Evolutionary conservation across 1,284 basidiomycete genomes (phyloP).

Genomic region (Cutaneotrichosporon spelunceum): DNA sequence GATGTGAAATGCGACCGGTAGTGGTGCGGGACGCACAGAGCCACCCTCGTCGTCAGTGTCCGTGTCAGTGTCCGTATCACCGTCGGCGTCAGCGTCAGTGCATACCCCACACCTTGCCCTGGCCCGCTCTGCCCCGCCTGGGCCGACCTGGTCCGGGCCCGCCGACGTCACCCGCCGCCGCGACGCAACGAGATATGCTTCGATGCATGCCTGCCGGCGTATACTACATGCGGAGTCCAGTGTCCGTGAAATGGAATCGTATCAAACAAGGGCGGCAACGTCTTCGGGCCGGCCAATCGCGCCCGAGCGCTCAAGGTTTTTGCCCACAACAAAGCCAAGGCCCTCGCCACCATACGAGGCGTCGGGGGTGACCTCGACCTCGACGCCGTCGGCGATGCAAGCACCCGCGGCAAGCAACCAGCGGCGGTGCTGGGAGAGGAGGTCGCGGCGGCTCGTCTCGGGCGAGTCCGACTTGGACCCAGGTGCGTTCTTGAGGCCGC

Average conservation of each 20-base stretch:
- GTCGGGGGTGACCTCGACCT: conserved; percentile 86
- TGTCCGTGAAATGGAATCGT: conserved; percentile 1
- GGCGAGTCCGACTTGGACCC: conserved; percentile 92
- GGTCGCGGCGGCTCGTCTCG: conserved; percentile 80
- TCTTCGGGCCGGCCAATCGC: conserved; percentile 37
- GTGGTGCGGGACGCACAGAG: too few species aligned
- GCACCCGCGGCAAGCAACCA: conserved; percentile 83
- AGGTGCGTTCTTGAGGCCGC: conserved; percentile 94
- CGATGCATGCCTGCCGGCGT: conserved; percentile 7
- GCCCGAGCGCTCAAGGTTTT: conserved; percentile 62
- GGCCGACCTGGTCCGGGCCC: too few species aligned
- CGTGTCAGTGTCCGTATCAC: too few species aligned
- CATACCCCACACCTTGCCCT: too few species aligned
- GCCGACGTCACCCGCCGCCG: too few species aligned
- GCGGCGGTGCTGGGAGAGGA: conserved; percentile 82
- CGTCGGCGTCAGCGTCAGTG: too few species aligned
- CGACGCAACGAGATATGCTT: background rate
- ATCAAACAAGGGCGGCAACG: conserved; percentile 13
- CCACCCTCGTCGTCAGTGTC: too few species aligned
- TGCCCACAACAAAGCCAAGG: conserved; percentile 73
- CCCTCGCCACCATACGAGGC: conserved; percentile 91
- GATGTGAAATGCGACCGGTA: too few species aligned
- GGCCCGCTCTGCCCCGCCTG: too few species aligned
- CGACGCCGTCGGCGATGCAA: conserved; percentile 57
- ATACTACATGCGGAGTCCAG: conserved; percentile 6